Conservation (phyloP, 139 green algal species). For the Chlamydomonas sp. region DNA sequence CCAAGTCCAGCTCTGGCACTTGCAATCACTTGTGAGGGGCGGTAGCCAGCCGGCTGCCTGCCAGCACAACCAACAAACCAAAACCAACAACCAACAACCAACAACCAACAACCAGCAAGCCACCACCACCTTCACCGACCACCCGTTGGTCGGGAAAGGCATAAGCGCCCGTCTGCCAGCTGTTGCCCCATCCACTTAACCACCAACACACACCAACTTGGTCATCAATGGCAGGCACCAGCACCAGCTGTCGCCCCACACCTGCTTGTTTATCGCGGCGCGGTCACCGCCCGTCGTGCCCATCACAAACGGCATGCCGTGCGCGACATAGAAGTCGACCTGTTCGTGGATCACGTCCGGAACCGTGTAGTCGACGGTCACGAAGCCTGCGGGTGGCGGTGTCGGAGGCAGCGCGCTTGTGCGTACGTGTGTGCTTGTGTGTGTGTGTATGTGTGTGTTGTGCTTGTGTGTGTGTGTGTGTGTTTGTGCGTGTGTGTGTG, state of each 20-base stretch:
- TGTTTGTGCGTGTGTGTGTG: too few relatives aligned
- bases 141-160: background rate
- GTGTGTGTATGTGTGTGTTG: too few relatives aligned
- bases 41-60: too few relatives aligned
- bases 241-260: background rate
- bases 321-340: conserved; percentile 73
- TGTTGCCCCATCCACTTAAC: background rate
- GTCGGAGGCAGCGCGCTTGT: conserved; percentile 9
- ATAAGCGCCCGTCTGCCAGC: background rate
- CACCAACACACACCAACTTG: conserved; percentile 6
- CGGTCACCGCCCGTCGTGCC: conserved; percentile 95
- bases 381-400: conserved; percentile 65
- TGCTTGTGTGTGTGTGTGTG: too few relatives aligned
- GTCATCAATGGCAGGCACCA: too few relatives aligned
- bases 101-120: background rate
- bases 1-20: too few relatives aligned
- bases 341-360: conserved; percentile 80
- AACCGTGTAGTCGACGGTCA: conserved; percentile 96
- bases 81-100: too few relatives aligned
- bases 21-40: too few relatives aligned
- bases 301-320: conserved; percentile 94
- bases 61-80: too few relatives aligned
- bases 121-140: background rate
- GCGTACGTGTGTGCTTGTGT: too few relatives aligned
- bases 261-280: conserved; percentile 17